These are phyloP conservation scores for Trifolium pratense DNA, from an alignment of 306 rosid genomes.

Conservation along the genomic window DNA sequence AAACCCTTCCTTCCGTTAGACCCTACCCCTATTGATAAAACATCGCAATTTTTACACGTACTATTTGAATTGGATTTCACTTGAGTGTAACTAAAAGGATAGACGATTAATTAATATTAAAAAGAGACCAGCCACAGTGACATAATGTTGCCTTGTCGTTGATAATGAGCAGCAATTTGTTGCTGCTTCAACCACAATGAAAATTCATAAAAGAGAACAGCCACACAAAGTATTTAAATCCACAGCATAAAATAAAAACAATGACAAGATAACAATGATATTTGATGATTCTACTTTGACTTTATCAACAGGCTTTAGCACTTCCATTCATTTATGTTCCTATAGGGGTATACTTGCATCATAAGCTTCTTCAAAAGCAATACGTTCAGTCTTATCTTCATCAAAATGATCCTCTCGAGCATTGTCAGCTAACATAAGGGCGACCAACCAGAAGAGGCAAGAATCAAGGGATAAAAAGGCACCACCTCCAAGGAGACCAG, in stretches of 20 bases:
- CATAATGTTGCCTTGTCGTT: background rate
- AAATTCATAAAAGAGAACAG: background rate
- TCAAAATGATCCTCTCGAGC: constrained; percentile 88
- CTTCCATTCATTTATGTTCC: constrained; percentile 9
- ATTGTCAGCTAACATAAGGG: constrained; percentile 86
- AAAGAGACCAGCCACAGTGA: background rate
- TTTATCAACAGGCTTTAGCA: constrained; percentile 30
- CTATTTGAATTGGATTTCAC: too few relatives aligned
- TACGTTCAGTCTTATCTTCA: constrained; percentile 47
- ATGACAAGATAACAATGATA: background rate
- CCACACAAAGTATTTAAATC: background rate
- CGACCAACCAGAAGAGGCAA: constrained; percentile 87
- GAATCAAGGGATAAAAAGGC: constrained; percentile 89
- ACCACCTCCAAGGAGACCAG: constrained; percentile 90
- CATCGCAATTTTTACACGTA: too few relatives aligned
- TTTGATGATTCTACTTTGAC: background rate
- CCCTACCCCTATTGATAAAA: too few relatives aligned
- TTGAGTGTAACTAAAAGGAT: too few relatives aligned
- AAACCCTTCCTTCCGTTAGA: too few relatives aligned
- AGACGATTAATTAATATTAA: background rate
- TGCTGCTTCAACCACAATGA: background rate
- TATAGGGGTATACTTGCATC: constrained; percentile 25
- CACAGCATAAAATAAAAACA: constrained; percentile 16
- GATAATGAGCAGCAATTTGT: background rate
- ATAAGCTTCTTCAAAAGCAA: constrained; percentile 6